These are phyloP conservation scores for Niveomyces coronatus DNA, from an alignment of 2,329 filamentous ascomycete species.

Conservation along the genomic window DNA sequence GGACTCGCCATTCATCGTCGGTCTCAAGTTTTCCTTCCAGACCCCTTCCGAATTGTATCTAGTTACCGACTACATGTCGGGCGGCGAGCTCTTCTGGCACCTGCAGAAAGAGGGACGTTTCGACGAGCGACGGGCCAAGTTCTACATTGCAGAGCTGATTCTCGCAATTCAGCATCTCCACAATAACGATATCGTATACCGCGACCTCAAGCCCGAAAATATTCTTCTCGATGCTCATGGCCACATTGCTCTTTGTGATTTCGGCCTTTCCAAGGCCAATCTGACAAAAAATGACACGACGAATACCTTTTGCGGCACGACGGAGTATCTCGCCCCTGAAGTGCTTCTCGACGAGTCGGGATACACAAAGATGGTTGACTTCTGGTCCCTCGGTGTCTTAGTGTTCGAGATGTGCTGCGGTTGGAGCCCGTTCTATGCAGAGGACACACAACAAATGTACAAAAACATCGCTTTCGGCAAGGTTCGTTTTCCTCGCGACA, in stretches of 20 bases:
- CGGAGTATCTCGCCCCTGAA: slow-evolving; percentile 92
- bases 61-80: slow-evolving; percentile 99
- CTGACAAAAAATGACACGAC: slow-evolving; percentile 95
- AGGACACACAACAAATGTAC: slow-evolving; percentile 99
- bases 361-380: slow-evolving; percentile 99
- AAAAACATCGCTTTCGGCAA: slow-evolving; percentile 99
- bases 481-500: slow-evolving; percentile 90
- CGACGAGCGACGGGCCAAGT: slow-evolving; percentile 88
- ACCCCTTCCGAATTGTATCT: slow-evolving; percentile 93
- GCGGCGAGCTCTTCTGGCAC: slow-evolving; percentile 97
- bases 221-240: slow-evolving; percentile 94
- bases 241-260: slow-evolving; percentile 95
- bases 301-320: slow-evolving; percentile 97
- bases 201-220: slow-evolving; percentile 95
- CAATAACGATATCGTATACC: slow-evolving; percentile 94
- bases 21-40: slow-evolving; percentile 97
- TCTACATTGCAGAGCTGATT: slow-evolving; percentile 97
- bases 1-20: slow-evolving; percentile 95
- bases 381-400: slow-evolving; percentile 94
- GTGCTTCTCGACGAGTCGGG: slow-evolving; percentile 92
- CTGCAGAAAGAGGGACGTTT: slow-evolving; percentile 95
- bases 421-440: slow-evolving; percentile 97
- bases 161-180: slow-evolving; percentile 91
- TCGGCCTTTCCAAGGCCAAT: slow-evolving; percentile 95
- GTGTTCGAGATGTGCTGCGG: slow-evolving; percentile 99